Conservation (phyloP, 2,329 filamentous ascomycete species). For the Blastomyces silverae region DNA sequence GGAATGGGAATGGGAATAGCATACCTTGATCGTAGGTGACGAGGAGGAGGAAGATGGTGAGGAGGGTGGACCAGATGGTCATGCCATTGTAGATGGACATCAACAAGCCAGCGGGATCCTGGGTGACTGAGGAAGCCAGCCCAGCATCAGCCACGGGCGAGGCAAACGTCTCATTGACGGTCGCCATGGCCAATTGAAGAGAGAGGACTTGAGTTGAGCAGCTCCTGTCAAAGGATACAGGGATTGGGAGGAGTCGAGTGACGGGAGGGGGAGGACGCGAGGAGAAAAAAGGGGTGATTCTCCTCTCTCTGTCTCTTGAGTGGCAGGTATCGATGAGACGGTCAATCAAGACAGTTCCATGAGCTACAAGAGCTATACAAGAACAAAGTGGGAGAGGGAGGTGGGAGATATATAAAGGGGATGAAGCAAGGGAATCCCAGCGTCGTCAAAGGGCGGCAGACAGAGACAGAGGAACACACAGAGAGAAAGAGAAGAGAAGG, state of each 20-base stretch:
- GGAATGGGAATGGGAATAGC: slow-evolving; percentile 32
- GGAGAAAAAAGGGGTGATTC: background rate
- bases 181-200: slow-evolving; percentile 31
- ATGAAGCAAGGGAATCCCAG: no score
- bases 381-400: no score
- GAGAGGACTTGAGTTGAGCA: background rate
- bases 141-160: slow-evolving; percentile 61
- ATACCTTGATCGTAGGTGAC: slow-evolving; percentile 86
- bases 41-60: slow-evolving; percentile 63
- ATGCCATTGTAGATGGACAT: slow-evolving; percentile 53
- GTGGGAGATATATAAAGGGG: no score
- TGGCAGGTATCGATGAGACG: no score
- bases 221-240: no score
- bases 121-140: slow-evolving; percentile 48
- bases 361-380: no score
- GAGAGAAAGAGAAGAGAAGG: no score
- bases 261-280: background rate
- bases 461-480: no score
- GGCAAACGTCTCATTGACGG: slow-evolving; percentile 60
- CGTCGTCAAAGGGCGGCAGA: no score
- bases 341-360: no score
- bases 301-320: no score
- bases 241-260: background rate
- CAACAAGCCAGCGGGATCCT: slow-evolving; percentile 42
- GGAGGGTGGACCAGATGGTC: slow-evolving; percentile 58